Conservation (phyloP, 2,329 filamentous ascomycete species). For the Grosmannia clavigera region DNA sequence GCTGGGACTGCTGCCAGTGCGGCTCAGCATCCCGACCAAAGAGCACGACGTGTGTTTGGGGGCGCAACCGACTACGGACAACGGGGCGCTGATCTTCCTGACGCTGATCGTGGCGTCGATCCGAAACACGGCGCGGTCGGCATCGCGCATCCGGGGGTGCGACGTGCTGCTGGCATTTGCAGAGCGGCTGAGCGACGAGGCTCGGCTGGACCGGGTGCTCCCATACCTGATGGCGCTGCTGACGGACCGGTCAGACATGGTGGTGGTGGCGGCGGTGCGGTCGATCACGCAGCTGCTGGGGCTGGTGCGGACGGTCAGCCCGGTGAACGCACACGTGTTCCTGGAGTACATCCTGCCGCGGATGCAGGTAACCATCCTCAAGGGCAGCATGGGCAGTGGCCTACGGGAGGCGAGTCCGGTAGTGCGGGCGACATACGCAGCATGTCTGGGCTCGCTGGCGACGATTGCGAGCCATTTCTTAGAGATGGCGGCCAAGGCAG, state of each 20-base stretch:
- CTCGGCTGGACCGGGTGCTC: slow-evolving; percentile 83
- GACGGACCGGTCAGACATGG: slow-evolving; percentile 69
- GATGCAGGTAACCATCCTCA: slow-evolving; percentile 40
- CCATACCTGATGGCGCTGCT: slow-evolving; percentile 80
- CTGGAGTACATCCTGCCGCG: slow-evolving; percentile 56
- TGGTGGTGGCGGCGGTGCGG: slow-evolving; percentile 73
- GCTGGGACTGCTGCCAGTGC: slow-evolving; percentile 61
- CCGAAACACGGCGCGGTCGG: slow-evolving; percentile 75
- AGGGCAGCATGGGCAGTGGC: not conserved
- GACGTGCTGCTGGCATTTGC: slow-evolving; percentile 87
- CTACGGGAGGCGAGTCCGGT: slow-evolving; percentile 30
- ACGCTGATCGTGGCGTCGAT: slow-evolving; percentile 81
- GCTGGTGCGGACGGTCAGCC: slow-evolving; percentile 77
- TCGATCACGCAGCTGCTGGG: slow-evolving; percentile 81
- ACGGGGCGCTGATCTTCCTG: slow-evolving; percentile 85
- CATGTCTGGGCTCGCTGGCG: slow-evolving; percentile 79
- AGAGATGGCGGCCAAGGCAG: slow-evolving; percentile 40
- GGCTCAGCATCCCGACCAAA: slow-evolving; percentile 77
- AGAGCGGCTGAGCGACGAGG: slow-evolving; percentile 84
- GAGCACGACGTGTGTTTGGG: slow-evolving; percentile 54
- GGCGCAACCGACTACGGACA: slow-evolving; percentile 55
- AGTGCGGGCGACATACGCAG: slow-evolving; percentile 83
- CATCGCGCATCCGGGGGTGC: slow-evolving; percentile 79
- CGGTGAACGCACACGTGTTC: slow-evolving; percentile 57
- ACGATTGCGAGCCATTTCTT: slow-evolving; percentile 75